These are phyloP conservation scores for Aureobasidium pullulans DNA, from an alignment of 2,329 filamentous ascomycete genomes.

Conservation along the genomic window DNA sequence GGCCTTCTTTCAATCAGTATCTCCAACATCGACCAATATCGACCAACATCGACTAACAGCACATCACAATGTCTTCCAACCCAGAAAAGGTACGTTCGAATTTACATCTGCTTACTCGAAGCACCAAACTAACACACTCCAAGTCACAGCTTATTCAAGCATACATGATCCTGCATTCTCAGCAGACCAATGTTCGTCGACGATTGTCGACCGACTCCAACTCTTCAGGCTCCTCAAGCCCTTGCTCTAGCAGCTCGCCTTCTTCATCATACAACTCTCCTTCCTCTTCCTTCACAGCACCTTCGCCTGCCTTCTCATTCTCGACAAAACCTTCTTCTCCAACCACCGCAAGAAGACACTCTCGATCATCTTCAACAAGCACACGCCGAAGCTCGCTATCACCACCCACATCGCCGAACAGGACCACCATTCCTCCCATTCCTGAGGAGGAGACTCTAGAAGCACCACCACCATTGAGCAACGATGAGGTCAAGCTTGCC, in stretches of 20 bases:
- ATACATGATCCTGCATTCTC: conserved; percentile 34
- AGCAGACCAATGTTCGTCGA: conserved; percentile 34
- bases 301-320: conserved; percentile 18
- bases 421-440: conserved; percentile 15
- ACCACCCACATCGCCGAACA: conserved; percentile 11
- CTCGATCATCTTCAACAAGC: conserved; percentile 1
- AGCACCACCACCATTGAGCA: conserved; percentile 23
- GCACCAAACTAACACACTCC: background rate
- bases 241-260: conserved; percentile 1
- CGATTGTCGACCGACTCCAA: conserved; percentile 30
- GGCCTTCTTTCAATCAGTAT: conserved; percentile 9
- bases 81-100: conserved; percentile 1
- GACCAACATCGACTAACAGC: background rate
- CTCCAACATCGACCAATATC: background rate
- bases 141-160: conserved; percentile 25
- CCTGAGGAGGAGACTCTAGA: conserved; percentile 14
- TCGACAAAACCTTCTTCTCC: conserved; percentile 12
- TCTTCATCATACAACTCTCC: conserved; percentile 13
- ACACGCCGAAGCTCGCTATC: conserved; percentile 15
- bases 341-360: conserved; percentile 11
- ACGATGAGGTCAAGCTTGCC: conserved; percentile 40
- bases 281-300: conserved; percentile 13
- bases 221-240: background rate
- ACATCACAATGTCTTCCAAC: background rate
- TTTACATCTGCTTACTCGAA: background rate